A percentile compares a stretch with the other conserved stretches of the same genome.
Evolutionary conservation across 106 monocot genomes (phyloP).

Genomic region (Chionographis japonica): DNA sequence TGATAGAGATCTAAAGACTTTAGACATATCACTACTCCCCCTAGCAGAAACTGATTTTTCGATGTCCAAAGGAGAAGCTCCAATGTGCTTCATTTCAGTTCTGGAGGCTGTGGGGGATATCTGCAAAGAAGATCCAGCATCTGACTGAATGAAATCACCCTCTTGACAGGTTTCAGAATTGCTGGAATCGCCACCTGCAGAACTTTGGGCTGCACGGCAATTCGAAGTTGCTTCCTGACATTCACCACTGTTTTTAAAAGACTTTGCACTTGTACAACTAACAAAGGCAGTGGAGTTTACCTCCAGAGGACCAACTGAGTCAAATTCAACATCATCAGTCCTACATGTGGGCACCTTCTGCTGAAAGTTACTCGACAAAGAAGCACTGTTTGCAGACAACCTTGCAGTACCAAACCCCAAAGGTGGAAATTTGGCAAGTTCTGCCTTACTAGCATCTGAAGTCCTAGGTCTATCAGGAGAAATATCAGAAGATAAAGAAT

Average conservation of each 20-base stretch:
- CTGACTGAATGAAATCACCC: background rate
- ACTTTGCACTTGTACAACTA: constrained; percentile 4
- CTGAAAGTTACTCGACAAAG: constrained; percentile 17
- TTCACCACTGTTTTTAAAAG: constrained; percentile 5
- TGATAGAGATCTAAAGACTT: constrained; percentile 2
- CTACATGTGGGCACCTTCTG: no score
- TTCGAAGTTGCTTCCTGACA: background rate
- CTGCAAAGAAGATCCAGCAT: background rate
- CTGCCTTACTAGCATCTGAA: constrained; percentile 10
- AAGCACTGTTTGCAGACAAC: constrained; percentile 9
- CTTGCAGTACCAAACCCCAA: no score
- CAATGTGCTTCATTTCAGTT: background rate
- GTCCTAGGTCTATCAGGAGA: background rate
- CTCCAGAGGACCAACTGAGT: no score
- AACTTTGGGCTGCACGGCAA: background rate
- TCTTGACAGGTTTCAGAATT: background rate
- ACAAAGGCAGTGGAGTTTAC: no score
- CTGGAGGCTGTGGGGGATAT: background rate
- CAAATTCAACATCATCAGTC: no score
- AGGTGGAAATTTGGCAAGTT: constrained; percentile 4
- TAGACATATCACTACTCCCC: constrained; percentile 16
- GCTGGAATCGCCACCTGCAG: background rate
- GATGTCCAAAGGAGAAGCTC: background rate
- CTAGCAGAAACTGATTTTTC: constrained; percentile 9
- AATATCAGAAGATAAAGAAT: no score